A percentile compares a stretch with the other conserved stretches of the same genome.
Conservation (phyloP, 192 early-diverging fungal species). For the Linnemannia elongata region DNA sequence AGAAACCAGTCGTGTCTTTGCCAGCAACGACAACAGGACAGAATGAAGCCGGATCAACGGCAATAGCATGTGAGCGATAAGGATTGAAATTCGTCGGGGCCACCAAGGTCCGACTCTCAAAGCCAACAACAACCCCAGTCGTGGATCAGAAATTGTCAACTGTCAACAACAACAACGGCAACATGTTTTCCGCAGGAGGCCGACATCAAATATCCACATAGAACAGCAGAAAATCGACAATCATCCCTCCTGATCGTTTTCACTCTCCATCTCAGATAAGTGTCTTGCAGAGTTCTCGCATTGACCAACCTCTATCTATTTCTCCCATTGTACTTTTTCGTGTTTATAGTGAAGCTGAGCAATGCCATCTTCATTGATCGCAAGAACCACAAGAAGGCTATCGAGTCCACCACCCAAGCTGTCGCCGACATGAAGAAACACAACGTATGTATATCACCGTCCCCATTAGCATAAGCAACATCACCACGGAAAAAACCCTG, state of each 20-base stretch:
- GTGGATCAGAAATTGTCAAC: neutral
- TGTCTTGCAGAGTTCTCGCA: neutral
- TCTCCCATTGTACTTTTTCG: neutral
- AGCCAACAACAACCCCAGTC: neutral
- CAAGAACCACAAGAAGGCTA: slow-evolving; percentile 81
- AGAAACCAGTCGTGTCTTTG: neutral
- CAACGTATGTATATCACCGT: slow-evolving; percentile 62
- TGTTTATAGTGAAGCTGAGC: slow-evolving; percentile 73
- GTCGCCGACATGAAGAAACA: slow-evolving; percentile 80
- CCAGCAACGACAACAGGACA: neutral
- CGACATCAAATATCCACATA: neutral
- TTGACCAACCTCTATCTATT: neutral
- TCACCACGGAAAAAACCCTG: neutral
- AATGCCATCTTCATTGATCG: slow-evolving; percentile 92
- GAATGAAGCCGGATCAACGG: neutral
- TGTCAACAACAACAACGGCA: neutral
- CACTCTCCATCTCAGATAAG: neutral
- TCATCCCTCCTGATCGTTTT: neutral
- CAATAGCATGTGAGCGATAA: neutral
- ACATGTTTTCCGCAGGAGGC: neutral
- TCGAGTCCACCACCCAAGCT: slow-evolving; percentile 82
- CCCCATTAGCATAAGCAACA: neutral
- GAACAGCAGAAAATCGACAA: neutral
- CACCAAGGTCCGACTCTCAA: neutral
- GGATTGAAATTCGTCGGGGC: neutral